Evolutionary conservation across 768 basidiomycete species (phyloP).

Genomic region (Agaricus blazei): DNA sequence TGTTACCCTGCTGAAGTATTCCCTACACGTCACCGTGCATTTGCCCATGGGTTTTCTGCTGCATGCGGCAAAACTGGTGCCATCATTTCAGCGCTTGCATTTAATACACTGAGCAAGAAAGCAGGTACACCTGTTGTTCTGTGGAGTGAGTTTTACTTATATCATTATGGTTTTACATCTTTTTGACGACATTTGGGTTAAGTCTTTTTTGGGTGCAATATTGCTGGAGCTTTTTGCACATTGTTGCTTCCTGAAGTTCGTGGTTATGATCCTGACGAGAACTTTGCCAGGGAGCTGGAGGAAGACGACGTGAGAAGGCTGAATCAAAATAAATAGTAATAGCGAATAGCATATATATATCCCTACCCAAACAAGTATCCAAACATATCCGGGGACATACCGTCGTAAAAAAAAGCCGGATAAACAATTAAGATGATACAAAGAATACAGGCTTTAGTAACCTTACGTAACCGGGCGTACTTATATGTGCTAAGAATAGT

Average conservation of each 20-base stretch:
- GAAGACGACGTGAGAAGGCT: not conserved
- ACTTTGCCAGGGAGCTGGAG: constrained; percentile 29
- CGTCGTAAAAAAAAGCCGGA: too few species aligned
- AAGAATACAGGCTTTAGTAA: too few species aligned
- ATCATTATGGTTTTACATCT: not conserved
- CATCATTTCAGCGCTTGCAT: constrained; percentile 70
- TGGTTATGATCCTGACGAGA: constrained; percentile 31
- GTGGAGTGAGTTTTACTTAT: constrained; percentile 53
- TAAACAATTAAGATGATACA: too few species aligned
- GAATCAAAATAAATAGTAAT: too few species aligned
- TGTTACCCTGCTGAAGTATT: constrained; percentile 77
- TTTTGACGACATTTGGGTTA: not conserved
- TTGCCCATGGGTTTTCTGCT: constrained; percentile 72
- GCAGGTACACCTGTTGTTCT: constrained; percentile 63
- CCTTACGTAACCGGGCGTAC: too few species aligned
- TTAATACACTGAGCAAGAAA: constrained; percentile 55
- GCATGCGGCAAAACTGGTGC: constrained; percentile 73
- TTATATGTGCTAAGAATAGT: too few species aligned
- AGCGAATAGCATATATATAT: too few species aligned
- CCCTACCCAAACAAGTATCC: too few species aligned
- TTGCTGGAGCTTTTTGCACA: constrained; percentile 45
- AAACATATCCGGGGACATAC: too few species aligned
- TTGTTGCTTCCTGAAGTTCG: constrained; percentile 36
- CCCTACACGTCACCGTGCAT: constrained; percentile 69
- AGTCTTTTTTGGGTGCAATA: constrained; percentile 67